Conservation (phyloP, 2,329 filamentous ascomycete genomes). For the Diaporthe citri region DNA sequence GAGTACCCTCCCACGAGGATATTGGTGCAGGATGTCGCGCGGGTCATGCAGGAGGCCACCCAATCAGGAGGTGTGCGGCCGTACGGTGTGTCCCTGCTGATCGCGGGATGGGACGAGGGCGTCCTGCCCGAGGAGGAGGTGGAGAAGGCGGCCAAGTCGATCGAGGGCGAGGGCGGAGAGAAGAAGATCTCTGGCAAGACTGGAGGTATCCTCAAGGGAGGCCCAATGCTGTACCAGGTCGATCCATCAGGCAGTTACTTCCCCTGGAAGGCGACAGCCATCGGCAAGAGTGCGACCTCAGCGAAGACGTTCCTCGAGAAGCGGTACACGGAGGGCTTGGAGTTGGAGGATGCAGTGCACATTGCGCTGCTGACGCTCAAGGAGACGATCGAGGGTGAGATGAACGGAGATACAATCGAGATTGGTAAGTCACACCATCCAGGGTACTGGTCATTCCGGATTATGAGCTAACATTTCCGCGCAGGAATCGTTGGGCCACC, state of each 20-base stretch:
- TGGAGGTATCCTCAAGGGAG: constrained; percentile 93
- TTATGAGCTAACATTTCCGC: not conserved
- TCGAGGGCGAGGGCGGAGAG: constrained; percentile 70
- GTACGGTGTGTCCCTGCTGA: constrained; percentile 94
- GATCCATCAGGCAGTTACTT: constrained; percentile 99
- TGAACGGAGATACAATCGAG: constrained; percentile 98
- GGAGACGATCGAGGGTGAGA: constrained; percentile 99
- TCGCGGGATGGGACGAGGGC: constrained; percentile 98
- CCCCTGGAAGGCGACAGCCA: constrained; percentile 99
- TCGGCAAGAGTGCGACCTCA: constrained; percentile 97
- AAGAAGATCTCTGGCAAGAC: constrained; percentile 88
- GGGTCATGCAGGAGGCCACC: constrained; percentile 98
- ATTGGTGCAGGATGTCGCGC: constrained; percentile 97
- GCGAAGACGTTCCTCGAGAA: constrained; percentile 99
- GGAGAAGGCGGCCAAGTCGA: constrained; percentile 66
- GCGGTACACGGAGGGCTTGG: constrained; percentile 95
- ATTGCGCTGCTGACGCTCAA: constrained; percentile 97
- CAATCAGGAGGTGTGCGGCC: constrained; percentile 97
- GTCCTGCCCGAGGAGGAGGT: constrained; percentile 86
- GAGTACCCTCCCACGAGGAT: constrained; percentile 99
- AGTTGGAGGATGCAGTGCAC: constrained; percentile 98
- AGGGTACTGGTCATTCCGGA: not conserved
- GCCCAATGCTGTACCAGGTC: constrained; percentile 97
- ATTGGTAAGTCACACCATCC: constrained; percentile 75
- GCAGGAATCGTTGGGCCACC: constrained; percentile 94